Percentiles rank a stretch among this genome's conserved stretches.
Evolutionary conservation across 2,329 filamentous ascomycete genomes (phyloP).

Genomic region (Ceratocystis cubensis): DNA sequence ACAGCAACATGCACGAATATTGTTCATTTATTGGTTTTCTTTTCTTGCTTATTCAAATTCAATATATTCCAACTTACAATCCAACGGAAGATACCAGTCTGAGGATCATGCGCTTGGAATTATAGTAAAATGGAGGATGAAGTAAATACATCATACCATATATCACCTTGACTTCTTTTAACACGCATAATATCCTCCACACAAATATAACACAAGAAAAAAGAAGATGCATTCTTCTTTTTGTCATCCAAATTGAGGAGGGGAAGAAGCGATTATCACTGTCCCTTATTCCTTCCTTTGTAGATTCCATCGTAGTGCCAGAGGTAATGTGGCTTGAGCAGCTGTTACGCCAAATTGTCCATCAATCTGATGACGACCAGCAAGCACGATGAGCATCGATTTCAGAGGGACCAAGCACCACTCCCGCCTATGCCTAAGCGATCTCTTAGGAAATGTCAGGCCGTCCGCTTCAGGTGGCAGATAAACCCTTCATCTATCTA

Average conservation of each 20-base stretch:
- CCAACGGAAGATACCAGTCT: not conserved
- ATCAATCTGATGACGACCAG: not conserved
- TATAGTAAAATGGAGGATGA: not conserved
- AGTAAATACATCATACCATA: not conserved
- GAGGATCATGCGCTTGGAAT: not conserved
- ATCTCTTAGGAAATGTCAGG: not conserved
- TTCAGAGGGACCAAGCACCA: not conserved
- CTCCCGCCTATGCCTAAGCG: not conserved
- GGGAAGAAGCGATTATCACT: not conserved
- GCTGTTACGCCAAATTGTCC: not conserved
- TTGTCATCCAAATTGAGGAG: not conserved
- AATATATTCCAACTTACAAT: not conserved
- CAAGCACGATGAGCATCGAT: not conserved
- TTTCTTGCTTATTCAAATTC: conserved; percentile 11
- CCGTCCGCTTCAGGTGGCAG: no score
- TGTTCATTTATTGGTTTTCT: conserved; percentile 6
- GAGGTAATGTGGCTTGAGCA: not conserved
- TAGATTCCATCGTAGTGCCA: not conserved
- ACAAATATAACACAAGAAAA: not conserved
- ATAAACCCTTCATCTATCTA: no score
- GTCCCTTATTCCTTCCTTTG: not conserved
- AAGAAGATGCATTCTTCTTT: not conserved
- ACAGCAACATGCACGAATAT: conserved; percentile 14
- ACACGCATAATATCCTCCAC: not conserved
- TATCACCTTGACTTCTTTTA: not conserved